Base-by-base conservation (phyloP, 768 basidiomycete genomes). In the Pholiota molesta region DNA sequence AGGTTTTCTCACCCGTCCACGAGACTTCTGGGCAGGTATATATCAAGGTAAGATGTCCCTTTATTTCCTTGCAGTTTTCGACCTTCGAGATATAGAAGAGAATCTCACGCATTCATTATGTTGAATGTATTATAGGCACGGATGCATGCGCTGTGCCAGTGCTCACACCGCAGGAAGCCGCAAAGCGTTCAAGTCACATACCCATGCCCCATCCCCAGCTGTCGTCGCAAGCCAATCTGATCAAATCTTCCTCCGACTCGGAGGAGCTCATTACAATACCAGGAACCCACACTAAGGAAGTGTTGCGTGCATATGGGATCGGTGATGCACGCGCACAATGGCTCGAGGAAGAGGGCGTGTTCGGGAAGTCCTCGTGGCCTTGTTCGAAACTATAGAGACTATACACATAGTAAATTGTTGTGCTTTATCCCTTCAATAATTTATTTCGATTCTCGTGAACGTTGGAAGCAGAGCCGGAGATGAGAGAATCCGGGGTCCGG, bases 121-220 rank as follows among this genome's bases (percentile, higher is more conserved):
- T 35, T 9, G 7, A 35, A 9, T 9, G 17, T 13, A 23, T 51
- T 33, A 58, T 67, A 92, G 91, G 81, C 29, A 88, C 83, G 13
- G 91, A 93, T 61, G 87, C 89, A 8, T 93, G 91, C 69, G 82
- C 81, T 10, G 74, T 90, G 14, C 91, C 91, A 0, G 87, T 93
- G 31, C 78, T 92, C 28, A 79, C 84, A 5, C 82, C 88, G 0
- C 68, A 74, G 26, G 91, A 93, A 78, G 90, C 88, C 5, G 81
- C 78, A 1, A 73, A 71, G 33, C 71, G 82, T 26, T 74, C 80
- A 59, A 66, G 77, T 14, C 67, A 77, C 3, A 73, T 83, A 19
- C 87, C 89, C 5, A 66, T 71, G n/a, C 80, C 82, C 45, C 87
- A 89, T 67, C 86, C 87, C 17, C 71, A 69, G 29, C 68, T 88